Base-by-base conservation (phyloP, 208 protist species). In the Leishmania tarentolae region DNA sequence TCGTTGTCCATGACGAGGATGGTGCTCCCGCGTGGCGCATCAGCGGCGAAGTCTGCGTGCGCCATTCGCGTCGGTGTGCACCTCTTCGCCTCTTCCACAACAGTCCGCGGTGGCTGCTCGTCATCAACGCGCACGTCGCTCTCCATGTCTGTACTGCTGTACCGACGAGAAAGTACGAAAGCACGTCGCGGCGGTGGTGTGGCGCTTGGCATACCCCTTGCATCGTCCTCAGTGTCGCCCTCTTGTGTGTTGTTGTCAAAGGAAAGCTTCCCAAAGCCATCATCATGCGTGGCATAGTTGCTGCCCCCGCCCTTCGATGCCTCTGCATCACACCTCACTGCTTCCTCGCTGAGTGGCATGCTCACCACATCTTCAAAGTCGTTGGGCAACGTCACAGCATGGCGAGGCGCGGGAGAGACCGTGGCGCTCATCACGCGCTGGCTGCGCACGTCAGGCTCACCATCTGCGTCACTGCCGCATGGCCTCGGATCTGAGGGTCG, bases 151-250 rank as follows among this genome's bases (percentile, higher is more conserved):
- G 71, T 53, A 44, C 52, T 61, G 35, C 83, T 82, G 86, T 56
- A 83, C 7, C 77, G 77, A 9, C 82, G 82, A 17, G 90, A 85
- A 44, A 93, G 83, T 73, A 93, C 86, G 73, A 93, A 90, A 50
- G 90, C 87, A 3, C 82, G 85, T 11, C 90, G 90, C 19, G 87
- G 90, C 24, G 87, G 90, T 31, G 90, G 90, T 13, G 87, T 93
- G 42, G 44, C 47, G 40, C 78, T 75, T 21, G 31, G 66, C 37
- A 19, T 50, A 42, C 73, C 47, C 35, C 31, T 53, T 28, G 24
- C 68, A 73, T 53, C 68, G n/a, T 52, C 40, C 21, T 15, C 37
- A 44, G 71, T 28, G 31, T 63, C 8, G 24, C 72, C 37, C 44
- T 66, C 21, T 53, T 50, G 31, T 28, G 11, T 66, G 28, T 31